phyloP scores from a whole-genome alignment of 1,284 basidiomycete species.

The Trametes pubescens region DNA sequence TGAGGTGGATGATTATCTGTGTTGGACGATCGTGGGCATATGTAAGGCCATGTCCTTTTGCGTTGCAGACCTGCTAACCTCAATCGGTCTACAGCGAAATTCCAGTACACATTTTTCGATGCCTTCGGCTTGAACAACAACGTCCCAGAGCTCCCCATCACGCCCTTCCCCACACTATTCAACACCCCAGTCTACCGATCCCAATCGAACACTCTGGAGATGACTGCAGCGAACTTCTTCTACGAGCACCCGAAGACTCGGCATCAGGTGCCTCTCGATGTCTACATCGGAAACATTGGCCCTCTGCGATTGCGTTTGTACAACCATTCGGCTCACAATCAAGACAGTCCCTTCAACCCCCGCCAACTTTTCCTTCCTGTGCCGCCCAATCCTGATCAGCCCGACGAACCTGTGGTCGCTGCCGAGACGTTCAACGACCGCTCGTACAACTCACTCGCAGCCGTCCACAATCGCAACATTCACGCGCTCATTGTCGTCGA shows the following conservation, averaged over 20 bases:
- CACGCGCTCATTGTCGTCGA: slow-evolving; percentile 84
- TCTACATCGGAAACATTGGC: slow-evolving; percentile 90
- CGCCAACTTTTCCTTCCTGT: slow-evolving; percentile 45
- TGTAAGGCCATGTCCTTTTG: slow-evolving; percentile 60
- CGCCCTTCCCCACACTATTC: slow-evolving; percentile 89
- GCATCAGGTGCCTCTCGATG: slow-evolving; percentile 75
- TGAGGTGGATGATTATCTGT: slow-evolving; percentile 93
- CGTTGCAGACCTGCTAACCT: slow-evolving; percentile 21
- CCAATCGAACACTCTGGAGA: slow-evolving; percentile 75
- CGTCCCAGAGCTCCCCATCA: slow-evolving; percentile 82
- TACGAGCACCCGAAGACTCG: slow-evolving; percentile 74
- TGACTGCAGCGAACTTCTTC: slow-evolving; percentile 88
- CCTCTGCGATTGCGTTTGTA: slow-evolving; percentile 79
- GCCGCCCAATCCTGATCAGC: slow-evolving; percentile 40
- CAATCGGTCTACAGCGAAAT: slow-evolving; percentile 67
- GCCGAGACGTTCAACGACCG: slow-evolving; percentile 19
- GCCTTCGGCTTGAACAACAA: slow-evolving; percentile 81
- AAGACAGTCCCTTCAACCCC: slow-evolving; percentile 56
- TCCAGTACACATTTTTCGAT: slow-evolving; percentile 95
- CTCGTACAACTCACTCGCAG: slow-evolving; percentile 33
- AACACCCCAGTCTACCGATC: slow-evolving; percentile 81
- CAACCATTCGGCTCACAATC: slow-evolving; percentile 63
- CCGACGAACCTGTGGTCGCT: slow-evolving; percentile 29
- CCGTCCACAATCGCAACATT: slow-evolving; percentile 44
- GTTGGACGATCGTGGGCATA: slow-evolving; percentile 96